Percentiles rank a stretch among this genome's conserved stretches.
Evolutionary conservation across 2,329 filamentous ascomycete genomes (phyloP).

Genomic region (Fusarium setosum): DNA sequence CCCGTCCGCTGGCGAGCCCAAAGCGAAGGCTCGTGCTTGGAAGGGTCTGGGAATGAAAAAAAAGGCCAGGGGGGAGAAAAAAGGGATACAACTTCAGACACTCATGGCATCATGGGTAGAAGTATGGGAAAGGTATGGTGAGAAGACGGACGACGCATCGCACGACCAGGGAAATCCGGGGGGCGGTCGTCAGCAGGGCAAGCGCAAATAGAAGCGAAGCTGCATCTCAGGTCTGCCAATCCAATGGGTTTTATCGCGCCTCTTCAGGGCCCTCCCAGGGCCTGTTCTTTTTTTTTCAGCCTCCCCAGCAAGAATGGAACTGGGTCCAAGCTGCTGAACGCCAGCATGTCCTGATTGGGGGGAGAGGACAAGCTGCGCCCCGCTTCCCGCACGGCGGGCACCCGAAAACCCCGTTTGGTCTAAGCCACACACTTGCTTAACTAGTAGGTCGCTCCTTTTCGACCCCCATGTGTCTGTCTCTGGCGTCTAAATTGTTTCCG

Average conservation of each 20-base stretch:
- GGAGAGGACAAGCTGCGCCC: conserved; percentile 3
- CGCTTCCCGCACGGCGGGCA: conserved; percentile 29
- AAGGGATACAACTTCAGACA: conserved; percentile 16
- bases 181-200: conserved; percentile 34
- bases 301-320: conserved; percentile 3
- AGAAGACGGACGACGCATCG: conserved; percentile 12
- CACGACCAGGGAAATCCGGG: conserved; percentile 29
- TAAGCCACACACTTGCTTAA: conserved; percentile 37
- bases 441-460: conserved; percentile 10
- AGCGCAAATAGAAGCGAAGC: conserved; percentile 2
- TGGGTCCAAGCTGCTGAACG: conserved; percentile 3
- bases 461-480: neutral
- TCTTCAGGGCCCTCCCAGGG: conserved; percentile 27
- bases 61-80: conserved; percentile 10
- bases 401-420: conserved; percentile 29
- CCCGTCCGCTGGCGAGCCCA: conserved; percentile 28
- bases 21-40: conserved; percentile 29
- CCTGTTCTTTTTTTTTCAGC: conserved; percentile 31
- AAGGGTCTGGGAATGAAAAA: conserved; percentile 16
- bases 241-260: conserved; percentile 29
- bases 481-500: conserved; percentile 8
- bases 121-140: conserved; percentile 7
- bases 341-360: conserved; percentile 21
- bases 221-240: conserved; percentile 10
- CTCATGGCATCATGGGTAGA: conserved; percentile 36